Evolutionary conservation across 495 filamentous ascomycete genomes (phyloP), one percentile per base, ranked within the genome.

Genomic region (Penicillium crystallinum): DNA sequence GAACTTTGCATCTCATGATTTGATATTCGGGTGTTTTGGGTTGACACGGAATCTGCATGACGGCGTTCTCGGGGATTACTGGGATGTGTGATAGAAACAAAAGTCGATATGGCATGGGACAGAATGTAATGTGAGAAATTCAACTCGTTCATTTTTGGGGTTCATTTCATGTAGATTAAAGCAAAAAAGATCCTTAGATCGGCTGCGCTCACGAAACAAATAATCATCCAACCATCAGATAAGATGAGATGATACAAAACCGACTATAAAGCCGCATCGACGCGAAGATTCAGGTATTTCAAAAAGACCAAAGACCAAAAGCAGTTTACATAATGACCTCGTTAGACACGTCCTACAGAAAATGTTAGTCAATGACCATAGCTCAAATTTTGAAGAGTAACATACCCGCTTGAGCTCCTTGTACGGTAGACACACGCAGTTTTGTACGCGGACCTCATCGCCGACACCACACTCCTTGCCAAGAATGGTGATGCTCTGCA

Each of bases 351-450:
- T 93, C 88, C 87, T 92, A 65, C 7, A 38, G 39, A 45, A 17
- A 42, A 23, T n/a, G 40, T 52, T 53, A 50, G 18, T 39, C 45
- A 19, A 52, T 42, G 22, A 11, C 9, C 34, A 22, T 34, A 11
- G n/a, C n/a, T n/a, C 21, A 11, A 14, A 22, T 31, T 45, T 4
- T 39, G 22, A 44, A 11, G 22, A 35, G 29, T 30, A 25, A 38
- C 90, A 69, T 77, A 96, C 92, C 77, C 90, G 82, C 82, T 97
- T 99, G 66, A 99, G 75, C 71, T 97, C 95, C 81, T 99, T 99
- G 68, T 91, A 96, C 21, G 93, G 93, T 76, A 99, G 71, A 71
- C 93, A 97, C 51, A 99, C 86, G 68, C 93, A 99, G 75, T 99
- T 99, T 76, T 97, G 93, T 58, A 99, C 91, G 47, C 91, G 83